Base-by-base conservation (phyloP, 75 land plant genomes). In the Pinus tabuliformis region DNA sequence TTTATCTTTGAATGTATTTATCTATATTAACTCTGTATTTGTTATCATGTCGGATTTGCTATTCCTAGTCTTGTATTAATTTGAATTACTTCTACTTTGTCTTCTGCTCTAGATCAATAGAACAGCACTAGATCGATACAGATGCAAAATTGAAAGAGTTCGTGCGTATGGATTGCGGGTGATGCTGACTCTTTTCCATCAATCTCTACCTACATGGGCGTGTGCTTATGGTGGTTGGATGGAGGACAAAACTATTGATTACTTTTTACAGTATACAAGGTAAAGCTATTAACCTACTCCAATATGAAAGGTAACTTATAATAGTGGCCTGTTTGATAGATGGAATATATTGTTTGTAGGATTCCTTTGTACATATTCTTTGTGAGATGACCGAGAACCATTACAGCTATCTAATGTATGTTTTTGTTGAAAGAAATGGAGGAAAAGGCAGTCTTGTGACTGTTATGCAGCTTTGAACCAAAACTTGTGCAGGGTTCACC, bases 171-270 rank as follows among this genome's bases (percentile, higher is more conserved):
- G 98, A 59, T 91, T 97, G 95, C 93, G 87, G 57, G 98, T 97
- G 68, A 97, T 97, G 99, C 88, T 94, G 70, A 97, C 98, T 18
- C 78, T 97, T 68, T 97, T 94, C 75, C 99, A 97, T 75, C 93
- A 95, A 70, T 97, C 98, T 17, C 86, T 97, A 79, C 99, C 99
- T 57, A 81, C 92, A 70, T 97, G 99, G 99, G 99, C 98, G 70
- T 93, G 90, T 70, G 86, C 82, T 36, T 94, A 97, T 83, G 99
- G 99, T 54, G 99, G 99, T 4, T 97, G 99, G 99, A 91, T 89
- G 76, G 72, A 87, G 17, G 89, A 89, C 68, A 94, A 89, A 81
- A 96, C 99, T 59, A 86, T 89, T 73, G 83, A 92, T 56, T 96
- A 96, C 80, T 96, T 96, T 77, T 60, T 93, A 79, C 85, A 93